These are phyloP conservation scores for Pythium phragmitis DNA, from an alignment of 352 stramenopile genomes.

Conservation along the genomic window DNA sequence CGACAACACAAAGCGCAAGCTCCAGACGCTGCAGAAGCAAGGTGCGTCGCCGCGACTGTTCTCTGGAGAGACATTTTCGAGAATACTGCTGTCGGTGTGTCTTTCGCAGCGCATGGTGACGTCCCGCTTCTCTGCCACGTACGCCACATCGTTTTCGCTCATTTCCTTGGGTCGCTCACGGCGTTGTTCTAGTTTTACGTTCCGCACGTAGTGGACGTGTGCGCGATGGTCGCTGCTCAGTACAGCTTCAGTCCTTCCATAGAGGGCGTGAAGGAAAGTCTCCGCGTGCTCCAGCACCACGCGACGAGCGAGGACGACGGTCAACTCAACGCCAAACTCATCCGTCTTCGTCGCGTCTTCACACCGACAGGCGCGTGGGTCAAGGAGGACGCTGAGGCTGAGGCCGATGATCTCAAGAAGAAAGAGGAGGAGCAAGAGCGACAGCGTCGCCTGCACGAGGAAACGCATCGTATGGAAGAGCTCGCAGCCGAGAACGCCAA, in stretches of 20 bases:
- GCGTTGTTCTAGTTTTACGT: conserved; percentile 40
- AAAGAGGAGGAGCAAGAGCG: conserved; percentile 32
- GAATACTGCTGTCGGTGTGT: background rate
- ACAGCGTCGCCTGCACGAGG: conserved; percentile 28
- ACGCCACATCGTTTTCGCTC: background rate
- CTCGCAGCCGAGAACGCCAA: conserved; percentile 38
- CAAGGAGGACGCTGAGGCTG: conserved; percentile 44
- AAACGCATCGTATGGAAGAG: conserved; percentile 34
- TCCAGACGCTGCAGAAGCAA: conserved; percentile 38
- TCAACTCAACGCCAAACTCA: conserved; percentile 38
- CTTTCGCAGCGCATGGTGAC: conserved; percentile 40
- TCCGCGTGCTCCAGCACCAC: conserved; percentile 38
- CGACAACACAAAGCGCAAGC: conserved; percentile 33
- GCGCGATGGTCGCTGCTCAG: conserved; percentile 37
- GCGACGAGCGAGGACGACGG: conserved; percentile 36
- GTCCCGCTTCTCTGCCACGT: conserved; percentile 46
- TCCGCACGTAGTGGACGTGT: conserved; percentile 40
- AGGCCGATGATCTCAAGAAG: conserved; percentile 37
- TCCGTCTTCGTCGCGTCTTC: conserved; percentile 43
- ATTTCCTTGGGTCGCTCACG: background rate
- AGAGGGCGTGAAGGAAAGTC: conserved; percentile 50
- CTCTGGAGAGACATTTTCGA: background rate
- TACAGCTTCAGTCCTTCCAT: conserved; percentile 46
- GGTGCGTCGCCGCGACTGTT: conserved; percentile 22
- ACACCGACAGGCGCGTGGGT: conserved; percentile 59